A percentile compares a stretch with the other conserved stretches of the same genome.
Evolutionary conservation across 2,329 filamentous ascomycete species (phyloP).

Genomic region (Xylaria hypoxylon): DNA sequence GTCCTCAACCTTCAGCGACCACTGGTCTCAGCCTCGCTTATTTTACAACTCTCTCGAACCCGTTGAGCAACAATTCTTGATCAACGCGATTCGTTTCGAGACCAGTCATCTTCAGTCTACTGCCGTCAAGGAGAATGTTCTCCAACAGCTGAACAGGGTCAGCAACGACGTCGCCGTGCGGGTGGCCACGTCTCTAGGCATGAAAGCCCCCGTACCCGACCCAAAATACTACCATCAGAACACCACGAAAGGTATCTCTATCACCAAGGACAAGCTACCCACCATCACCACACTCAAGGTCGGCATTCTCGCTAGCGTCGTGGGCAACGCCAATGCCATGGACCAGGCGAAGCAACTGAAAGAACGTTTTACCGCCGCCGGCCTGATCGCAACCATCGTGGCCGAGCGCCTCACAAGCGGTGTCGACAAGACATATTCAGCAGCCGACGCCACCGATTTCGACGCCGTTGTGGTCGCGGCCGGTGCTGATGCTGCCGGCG

Average conservation of each 20-base stretch:
- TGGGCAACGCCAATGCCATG: slow-evolving; percentile 52
- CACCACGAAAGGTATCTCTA: slow-evolving; percentile 69
- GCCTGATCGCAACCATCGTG: slow-evolving; percentile 69
- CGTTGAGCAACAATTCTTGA: slow-evolving; percentile 75
- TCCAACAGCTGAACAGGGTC: slow-evolving; percentile 76
- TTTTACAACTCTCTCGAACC: slow-evolving; percentile 78
- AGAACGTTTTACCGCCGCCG: slow-evolving; percentile 59
- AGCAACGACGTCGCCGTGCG: slow-evolving; percentile 74
- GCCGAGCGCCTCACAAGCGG: slow-evolving; percentile 67
- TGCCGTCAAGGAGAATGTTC: slow-evolving; percentile 72
- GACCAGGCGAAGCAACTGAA: slow-evolving; percentile 63
- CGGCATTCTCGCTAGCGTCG: slow-evolving; percentile 66
- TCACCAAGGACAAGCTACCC: slow-evolving; percentile 68
- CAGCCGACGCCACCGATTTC: slow-evolving; percentile 70
- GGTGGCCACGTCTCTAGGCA: slow-evolving; percentile 71
- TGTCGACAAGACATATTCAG: slow-evolving; percentile 73
- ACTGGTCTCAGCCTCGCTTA: slow-evolving; percentile 77
- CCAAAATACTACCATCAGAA: slow-evolving; percentile 76
- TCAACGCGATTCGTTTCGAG: slow-evolving; percentile 81
- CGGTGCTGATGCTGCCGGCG: slow-evolving; percentile 58
- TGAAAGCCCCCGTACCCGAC: slow-evolving; percentile 69
- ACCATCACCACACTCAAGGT: slow-evolving; percentile 73
- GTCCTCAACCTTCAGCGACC: slow-evolving; percentile 75
- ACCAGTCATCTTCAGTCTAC: slow-evolving; percentile 68
- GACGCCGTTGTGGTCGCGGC: slow-evolving; percentile 72